Conservation (phyloP, 345 rosid species). For the Mallotus nudiflorus region DNA sequence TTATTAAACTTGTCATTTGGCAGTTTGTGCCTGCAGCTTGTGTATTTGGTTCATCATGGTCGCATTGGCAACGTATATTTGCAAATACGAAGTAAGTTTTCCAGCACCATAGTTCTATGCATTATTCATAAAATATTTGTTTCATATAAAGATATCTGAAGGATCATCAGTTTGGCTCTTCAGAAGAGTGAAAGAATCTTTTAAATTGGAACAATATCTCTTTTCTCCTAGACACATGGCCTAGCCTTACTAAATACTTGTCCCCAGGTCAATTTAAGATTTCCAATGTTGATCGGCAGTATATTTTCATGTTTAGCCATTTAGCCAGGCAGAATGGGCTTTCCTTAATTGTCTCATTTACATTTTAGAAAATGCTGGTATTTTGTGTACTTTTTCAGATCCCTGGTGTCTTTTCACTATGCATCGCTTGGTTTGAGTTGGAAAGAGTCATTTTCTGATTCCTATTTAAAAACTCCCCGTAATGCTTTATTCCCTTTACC, state of each 20-base stretch:
- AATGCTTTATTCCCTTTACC: no score
- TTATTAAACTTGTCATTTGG: conserved; percentile 18
- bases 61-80: conserved; percentile 67
- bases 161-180: neutral
- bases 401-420: neutral
- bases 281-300: neutral
- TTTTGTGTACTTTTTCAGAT: neutral
- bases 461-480: no score
- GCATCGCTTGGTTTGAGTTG: no score
- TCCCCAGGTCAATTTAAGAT: neutral
- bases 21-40: conserved; percentile 77
- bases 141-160: neutral
- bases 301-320: neutral
- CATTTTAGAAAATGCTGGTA: neutral
- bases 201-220: neutral
- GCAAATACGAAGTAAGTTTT: conserved; percentile 56
- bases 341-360: neutral
- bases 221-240: neutral
- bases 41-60: conserved; percentile 72
- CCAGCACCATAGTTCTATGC: neutral
- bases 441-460: no score
- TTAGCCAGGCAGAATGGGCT: neutral
- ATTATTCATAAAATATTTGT: neutral
- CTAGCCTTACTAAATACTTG: neutral
- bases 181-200: neutral